A percentile compares a stretch with the other conserved stretches of the same genome.
phyloP scores from a whole-genome alignment of 352 stramenopile genomes.

The Pythium monospermum region DNA sequence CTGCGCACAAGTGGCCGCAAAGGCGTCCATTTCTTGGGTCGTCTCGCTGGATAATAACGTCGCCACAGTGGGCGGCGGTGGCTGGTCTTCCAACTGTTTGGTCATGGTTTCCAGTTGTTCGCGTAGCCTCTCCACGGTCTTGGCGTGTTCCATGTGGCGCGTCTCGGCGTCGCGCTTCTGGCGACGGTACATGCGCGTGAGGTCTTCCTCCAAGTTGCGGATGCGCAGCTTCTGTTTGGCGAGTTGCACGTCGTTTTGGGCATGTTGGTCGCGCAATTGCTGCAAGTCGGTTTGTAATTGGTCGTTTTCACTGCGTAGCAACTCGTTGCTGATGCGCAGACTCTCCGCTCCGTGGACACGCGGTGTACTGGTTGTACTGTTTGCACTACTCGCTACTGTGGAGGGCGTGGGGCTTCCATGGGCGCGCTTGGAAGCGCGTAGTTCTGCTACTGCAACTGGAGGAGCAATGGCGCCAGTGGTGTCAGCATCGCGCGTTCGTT shows the following conservation, averaged over 20 bases:
- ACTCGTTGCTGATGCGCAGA: conserved; percentile 35
- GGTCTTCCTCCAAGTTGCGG: conserved; percentile 32
- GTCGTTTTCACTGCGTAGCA: conserved; percentile 34
- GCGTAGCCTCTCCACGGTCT: conserved; percentile 15
- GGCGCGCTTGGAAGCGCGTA: not conserved
- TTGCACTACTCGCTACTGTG: not conserved
- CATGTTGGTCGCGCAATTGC: conserved; percentile 15
- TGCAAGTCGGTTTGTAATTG: conserved; percentile 21
- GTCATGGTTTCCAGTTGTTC: conserved; percentile 9
- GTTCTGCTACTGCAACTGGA: not conserved
- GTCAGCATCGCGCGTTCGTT: conserved; percentile 5
- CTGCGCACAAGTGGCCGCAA: conserved; percentile 24
- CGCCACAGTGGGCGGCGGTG: not conserved
- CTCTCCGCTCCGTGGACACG: conserved; percentile 12
- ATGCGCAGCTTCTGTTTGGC: conserved; percentile 22
- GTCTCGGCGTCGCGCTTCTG: conserved; percentile 30
- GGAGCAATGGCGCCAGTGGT: not conserved
- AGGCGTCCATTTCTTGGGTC: conserved; percentile 28
- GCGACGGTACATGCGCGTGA: conserved; percentile 31
- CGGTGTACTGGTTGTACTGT: not conserved
- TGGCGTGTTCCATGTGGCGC: conserved; percentile 13
- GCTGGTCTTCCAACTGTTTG: conserved; percentile 18
- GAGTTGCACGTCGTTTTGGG: conserved; percentile 12
- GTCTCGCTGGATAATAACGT: conserved; percentile 10
- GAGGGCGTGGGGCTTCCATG: not conserved